A percentile compares a stretch with the other conserved stretches of the same genome.
Conservation (phyloP, 257 asterid genomes). For the Forsythia suspensa region DNA sequence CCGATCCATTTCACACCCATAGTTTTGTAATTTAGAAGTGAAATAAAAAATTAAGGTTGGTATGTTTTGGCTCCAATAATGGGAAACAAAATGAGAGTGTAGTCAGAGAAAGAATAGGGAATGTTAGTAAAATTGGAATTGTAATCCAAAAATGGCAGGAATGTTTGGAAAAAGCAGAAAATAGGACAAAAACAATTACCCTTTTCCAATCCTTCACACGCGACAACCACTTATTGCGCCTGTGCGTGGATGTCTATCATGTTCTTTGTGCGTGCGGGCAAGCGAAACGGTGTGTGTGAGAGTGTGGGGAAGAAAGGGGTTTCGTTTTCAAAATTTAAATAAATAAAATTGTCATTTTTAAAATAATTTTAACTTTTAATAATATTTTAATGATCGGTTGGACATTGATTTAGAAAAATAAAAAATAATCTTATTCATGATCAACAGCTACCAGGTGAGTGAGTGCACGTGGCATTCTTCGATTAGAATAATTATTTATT, state of each 20-base stretch:
- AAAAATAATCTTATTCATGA: too few relatives aligned
- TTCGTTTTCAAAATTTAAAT: too few relatives aligned
- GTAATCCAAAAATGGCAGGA: slow-evolving; percentile 32
- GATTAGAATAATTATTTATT: too few relatives aligned
- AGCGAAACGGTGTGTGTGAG: neutral
- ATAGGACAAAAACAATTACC: slow-evolving; percentile 31
- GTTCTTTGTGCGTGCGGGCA: slow-evolving; percentile 9
- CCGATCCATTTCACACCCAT: neutral
- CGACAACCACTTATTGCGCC: slow-evolving; percentile 66
- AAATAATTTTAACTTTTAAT: too few relatives aligned
- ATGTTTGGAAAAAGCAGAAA: slow-evolving; percentile 35
- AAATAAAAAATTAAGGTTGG: slow-evolving; percentile 15
- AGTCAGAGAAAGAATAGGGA: slow-evolving; percentile 28
- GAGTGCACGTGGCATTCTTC: too few relatives aligned
- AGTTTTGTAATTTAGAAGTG: neutral
- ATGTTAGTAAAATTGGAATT: slow-evolving; percentile 26
- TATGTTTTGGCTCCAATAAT: slow-evolving; percentile 25
- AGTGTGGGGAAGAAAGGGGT: too few relatives aligned
- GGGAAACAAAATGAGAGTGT: slow-evolving; percentile 38
- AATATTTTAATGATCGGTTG: too few relatives aligned
- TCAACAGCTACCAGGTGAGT: too few relatives aligned
- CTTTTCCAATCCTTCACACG: slow-evolving; percentile 43
- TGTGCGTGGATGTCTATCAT: slow-evolving; percentile 28
- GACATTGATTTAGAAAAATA: too few relatives aligned
- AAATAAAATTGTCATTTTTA: too few relatives aligned